A percentile compares a stretch with the other conserved stretches of the same genome.
Evolutionary conservation across 1,284 basidiomycete genomes (phyloP).

Genomic region (Phylloboletellus chloephorus): DNA sequence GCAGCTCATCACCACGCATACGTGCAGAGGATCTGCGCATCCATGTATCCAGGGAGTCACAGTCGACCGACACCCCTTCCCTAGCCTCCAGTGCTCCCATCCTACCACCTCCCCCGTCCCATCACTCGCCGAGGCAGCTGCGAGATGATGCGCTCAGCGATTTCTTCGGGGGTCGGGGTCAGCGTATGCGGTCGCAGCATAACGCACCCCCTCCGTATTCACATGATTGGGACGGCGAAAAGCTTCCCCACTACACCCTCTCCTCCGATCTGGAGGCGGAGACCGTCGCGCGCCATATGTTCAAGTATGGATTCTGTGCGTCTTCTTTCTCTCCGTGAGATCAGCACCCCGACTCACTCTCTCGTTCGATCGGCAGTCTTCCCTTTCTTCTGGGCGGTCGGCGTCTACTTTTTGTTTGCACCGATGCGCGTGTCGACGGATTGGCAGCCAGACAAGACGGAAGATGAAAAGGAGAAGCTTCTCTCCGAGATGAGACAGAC

Average conservation of each 20-base stretch:
- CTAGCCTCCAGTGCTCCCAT: slow-evolving; percentile 19
- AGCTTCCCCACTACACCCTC: slow-evolving; percentile 23
- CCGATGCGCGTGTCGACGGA: slow-evolving; percentile 35
- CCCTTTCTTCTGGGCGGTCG: slow-evolving; percentile 40
- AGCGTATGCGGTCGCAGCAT: slow-evolving; percentile 22
- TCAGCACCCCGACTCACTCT: neutral
- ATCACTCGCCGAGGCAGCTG: slow-evolving; percentile 27
- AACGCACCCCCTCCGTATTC: slow-evolving; percentile 28
- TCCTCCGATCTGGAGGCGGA: slow-evolving; percentile 18
- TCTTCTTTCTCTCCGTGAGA: neutral
- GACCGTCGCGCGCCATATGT: slow-evolving; percentile 31
- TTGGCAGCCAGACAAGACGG: slow-evolving; percentile 37
- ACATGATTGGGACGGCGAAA: slow-evolving; percentile 30
- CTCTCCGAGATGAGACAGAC: slow-evolving; percentile 33
- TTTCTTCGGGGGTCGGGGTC: slow-evolving; percentile 28
- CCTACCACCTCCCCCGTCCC: slow-evolving; percentile 20
- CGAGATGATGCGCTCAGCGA: slow-evolving; percentile 28
- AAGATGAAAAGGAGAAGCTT: slow-evolving; percentile 33
- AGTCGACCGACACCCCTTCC: slow-evolving; percentile 15
- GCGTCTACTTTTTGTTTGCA: slow-evolving; percentile 36
- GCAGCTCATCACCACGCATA: slow-evolving; percentile 5
- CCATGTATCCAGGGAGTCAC: slow-evolving; percentile 25
- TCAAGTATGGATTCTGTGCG: slow-evolving; percentile 31
- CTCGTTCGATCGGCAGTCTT: slow-evolving; percentile 30
- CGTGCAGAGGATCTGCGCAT: slow-evolving; percentile 14